Percentiles rank a stretch among this genome's conserved stretches.
Evolutionary conservation across 208 protist genomes (phyloP).

Genomic region (Trypanosoma melophagium): DNA sequence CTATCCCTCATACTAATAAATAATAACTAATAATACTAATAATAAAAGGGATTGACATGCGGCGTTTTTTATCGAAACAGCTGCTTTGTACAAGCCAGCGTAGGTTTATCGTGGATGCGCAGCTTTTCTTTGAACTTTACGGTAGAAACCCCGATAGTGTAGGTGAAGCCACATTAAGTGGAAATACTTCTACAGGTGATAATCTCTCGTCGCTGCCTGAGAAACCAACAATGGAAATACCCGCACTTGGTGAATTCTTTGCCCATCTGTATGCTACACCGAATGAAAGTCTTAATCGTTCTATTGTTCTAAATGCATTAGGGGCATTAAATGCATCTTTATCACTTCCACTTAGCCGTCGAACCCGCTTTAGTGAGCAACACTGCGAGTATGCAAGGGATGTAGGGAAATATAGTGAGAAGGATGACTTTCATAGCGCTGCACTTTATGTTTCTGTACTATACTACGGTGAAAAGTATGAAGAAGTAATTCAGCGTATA

Average conservation of each 20-base stretch:
- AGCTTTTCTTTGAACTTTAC: slow-evolving; percentile 28
- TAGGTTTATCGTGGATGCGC: slow-evolving; percentile 1
- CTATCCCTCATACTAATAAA: background rate
- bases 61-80: background rate
- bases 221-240: background rate
- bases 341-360: slow-evolving; percentile 9
- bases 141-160: slow-evolving; percentile 17
- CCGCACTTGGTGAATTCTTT: slow-evolving; percentile 24
- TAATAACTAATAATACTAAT: background rate
- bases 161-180: no score
- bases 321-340: slow-evolving; percentile 1
- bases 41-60: slow-evolving; percentile 4
- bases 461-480: slow-evolving; percentile 21
- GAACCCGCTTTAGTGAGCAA: slow-evolving; percentile 1
- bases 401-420: slow-evolving; percentile 16
- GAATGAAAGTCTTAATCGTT: slow-evolving; percentile 3
- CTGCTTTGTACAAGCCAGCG: background rate
- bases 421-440: slow-evolving; percentile 10
- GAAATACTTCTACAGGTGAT: background rate
- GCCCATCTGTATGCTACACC: slow-evolving; percentile 25
- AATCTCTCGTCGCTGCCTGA: background rate
- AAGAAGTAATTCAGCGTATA: slow-evolving; percentile 6
- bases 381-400: slow-evolving; percentile 18
- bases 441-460: slow-evolving; percentile 17
- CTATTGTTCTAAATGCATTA: slow-evolving; percentile 5